These are phyloP conservation scores for Beauveria bassiana DNA, from an alignment of 2,329 filamentous ascomycete species.

Conservation along the genomic window DNA sequence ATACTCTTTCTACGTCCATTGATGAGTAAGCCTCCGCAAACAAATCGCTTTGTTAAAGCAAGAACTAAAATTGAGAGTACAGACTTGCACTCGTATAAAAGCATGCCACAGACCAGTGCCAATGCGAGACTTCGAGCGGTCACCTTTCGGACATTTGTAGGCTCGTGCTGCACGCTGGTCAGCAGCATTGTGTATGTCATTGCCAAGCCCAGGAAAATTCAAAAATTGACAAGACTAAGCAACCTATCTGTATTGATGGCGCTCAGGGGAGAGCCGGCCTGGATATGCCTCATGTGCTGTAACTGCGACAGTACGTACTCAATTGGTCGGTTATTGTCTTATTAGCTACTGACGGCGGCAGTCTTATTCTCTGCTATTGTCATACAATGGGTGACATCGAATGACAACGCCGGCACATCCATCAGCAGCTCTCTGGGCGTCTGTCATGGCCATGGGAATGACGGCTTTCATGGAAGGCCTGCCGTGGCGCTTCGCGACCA, in stretches of 20 bases:
- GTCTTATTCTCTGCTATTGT: conserved; percentile 53
- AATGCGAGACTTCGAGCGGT: conserved; percentile 40
- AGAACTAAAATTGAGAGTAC: neutral
- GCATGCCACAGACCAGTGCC: conserved; percentile 32
- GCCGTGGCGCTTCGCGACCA: neutral
- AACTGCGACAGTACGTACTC: conserved; percentile 49
- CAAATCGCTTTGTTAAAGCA: neutral
- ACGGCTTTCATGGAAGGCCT: neutral
- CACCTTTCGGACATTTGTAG: conserved; percentile 52
- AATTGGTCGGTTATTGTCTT: neutral
- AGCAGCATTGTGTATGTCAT: conserved; percentile 48
- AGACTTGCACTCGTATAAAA: conserved; percentile 50
- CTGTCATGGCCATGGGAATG: conserved; percentile 6
- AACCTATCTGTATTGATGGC: conserved; percentile 53
- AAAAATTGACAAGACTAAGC: conserved; percentile 23
- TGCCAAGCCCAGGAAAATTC: no score
- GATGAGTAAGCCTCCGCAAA: conserved; percentile 30
- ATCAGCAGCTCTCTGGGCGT: conserved; percentile 15
- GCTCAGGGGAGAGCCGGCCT: conserved; percentile 53
- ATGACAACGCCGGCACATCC: conserved; percentile 32
- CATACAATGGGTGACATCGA: conserved; percentile 53
- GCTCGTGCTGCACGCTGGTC: conserved; percentile 46
- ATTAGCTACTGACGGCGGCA: conserved; percentile 18
- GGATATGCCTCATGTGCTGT: conserved; percentile 59
- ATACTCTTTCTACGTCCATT: conserved; percentile 55